phyloP scores from a whole-genome alignment of 1,284 basidiomycete genomes.

The Marasmius fiardii region DNA sequence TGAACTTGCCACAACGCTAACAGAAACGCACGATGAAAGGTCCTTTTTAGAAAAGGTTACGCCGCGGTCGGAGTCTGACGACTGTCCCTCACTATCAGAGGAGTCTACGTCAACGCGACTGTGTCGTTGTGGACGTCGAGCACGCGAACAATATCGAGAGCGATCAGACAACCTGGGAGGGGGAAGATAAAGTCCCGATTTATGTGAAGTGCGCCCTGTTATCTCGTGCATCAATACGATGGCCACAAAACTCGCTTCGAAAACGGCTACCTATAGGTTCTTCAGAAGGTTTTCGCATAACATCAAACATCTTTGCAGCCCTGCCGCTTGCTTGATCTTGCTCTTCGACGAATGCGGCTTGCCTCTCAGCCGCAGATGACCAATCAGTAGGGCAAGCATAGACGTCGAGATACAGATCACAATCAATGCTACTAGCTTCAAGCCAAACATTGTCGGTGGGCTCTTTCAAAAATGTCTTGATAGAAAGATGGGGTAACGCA shows the following conservation, averaged over 20 bases:
- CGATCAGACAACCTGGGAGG: conserved; percentile 41
- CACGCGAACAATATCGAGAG: conserved; percentile 2
- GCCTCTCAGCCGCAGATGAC: conserved; percentile 46
- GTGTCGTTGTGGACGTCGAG: not conserved
- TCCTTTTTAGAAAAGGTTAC: conserved; percentile 58
- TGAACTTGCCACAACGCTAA: not conserved
- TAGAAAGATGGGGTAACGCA: conserved; percentile 42
- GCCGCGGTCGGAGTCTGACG: conserved; percentile 67
- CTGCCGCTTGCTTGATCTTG: conserved; percentile 73
- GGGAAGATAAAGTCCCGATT: conserved; percentile 54
- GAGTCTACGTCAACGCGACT: not conserved
- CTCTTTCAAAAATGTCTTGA: conserved; percentile 44
- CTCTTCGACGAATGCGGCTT: conserved; percentile 64
- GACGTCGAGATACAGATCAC: conserved; percentile 64
- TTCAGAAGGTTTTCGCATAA: conserved; percentile 12
- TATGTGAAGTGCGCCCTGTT: conserved; percentile 34
- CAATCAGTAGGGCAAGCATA: conserved; percentile 66
- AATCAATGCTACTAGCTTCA: conserved; percentile 55
- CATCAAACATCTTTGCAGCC: conserved; percentile 53
- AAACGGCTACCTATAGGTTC: conserved; percentile 15
- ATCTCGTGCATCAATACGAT: not conserved
- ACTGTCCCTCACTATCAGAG: conserved; percentile 16
- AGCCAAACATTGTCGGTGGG: conserved; percentile 54
- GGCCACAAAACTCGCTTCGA: conserved; percentile 1
- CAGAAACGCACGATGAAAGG: conserved; percentile 52